These are phyloP conservation scores for Cymbopogon citratus DNA, from an alignment of 176 grass and related monocot species.

Conservation along the genomic window DNA sequence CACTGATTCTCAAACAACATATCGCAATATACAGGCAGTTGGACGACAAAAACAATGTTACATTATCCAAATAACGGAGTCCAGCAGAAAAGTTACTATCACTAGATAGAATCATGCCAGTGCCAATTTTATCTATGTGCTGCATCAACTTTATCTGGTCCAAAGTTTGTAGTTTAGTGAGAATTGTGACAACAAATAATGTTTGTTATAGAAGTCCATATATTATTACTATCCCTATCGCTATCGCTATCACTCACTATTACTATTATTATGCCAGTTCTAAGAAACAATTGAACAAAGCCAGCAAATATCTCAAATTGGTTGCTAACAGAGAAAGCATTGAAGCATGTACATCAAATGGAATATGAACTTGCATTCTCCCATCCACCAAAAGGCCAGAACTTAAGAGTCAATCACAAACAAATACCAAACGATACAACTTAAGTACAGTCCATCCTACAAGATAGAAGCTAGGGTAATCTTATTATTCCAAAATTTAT, in stretches of 20 bases:
- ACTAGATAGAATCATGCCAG: background rate
- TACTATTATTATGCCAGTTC: too few relatives aligned
- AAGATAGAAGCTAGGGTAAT: background rate
- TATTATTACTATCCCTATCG: too few relatives aligned
- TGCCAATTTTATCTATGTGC: background rate
- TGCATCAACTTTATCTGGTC: background rate
- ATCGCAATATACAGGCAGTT: too few relatives aligned
- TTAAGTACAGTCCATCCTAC: background rate
- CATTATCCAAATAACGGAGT: too few relatives aligned
- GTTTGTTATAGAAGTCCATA: background rate
- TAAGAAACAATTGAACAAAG: too few relatives aligned
- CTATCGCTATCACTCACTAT: too few relatives aligned
- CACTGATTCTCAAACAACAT: too few relatives aligned
- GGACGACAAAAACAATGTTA: too few relatives aligned
- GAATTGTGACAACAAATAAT: background rate
- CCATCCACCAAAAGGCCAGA: background rate
- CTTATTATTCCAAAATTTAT: background rate
- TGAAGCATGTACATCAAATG: background rate
- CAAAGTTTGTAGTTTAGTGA: background rate
- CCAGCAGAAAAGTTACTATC: background rate
- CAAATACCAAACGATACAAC: background rate
- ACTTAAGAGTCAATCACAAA: background rate
- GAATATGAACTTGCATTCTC: background rate
- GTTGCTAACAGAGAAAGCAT: background rate
- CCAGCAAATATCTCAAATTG: background rate